Percentiles rank a stretch among this genome's conserved stretches.
Evolutionary conservation across 257 asterid species (phyloP).

Genomic region (Solanum pinnatisectum): DNA sequence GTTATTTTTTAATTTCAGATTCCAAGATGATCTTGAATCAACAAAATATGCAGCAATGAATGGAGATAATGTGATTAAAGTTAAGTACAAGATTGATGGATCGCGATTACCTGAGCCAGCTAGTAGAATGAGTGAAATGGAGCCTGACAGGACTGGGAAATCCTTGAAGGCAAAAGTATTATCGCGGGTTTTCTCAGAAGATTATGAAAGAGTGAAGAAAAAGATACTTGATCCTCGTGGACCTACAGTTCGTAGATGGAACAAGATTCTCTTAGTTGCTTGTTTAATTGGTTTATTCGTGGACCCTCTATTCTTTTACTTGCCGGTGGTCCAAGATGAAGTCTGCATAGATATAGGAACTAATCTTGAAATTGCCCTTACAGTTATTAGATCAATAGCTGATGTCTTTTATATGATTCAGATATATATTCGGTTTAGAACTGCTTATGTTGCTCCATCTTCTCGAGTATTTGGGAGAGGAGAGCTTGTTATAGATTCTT

Average conservation of each 20-base stretch:
- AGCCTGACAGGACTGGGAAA: constrained; percentile 14
- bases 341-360: constrained; percentile 66
- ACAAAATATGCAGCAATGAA: constrained; percentile 23
- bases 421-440: constrained; percentile 58
- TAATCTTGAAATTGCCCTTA: constrained; percentile 53
- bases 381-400: constrained; percentile 59
- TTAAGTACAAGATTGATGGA: constrained; percentile 52
- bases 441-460: constrained; percentile 94
- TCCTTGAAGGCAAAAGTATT: constrained; percentile 68
- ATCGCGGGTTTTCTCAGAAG: constrained; percentile 91
- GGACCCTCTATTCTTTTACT: constrained; percentile 87
- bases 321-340: constrained; percentile 44
- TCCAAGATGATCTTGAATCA: constrained; percentile 47
- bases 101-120: constrained; percentile 22
- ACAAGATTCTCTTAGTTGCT: constrained; percentile 77
- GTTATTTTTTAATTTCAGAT: constrained; percentile 36
- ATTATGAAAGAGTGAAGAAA: constrained; percentile 62
- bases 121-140: constrained; percentile 26
- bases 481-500: constrained; percentile 79
- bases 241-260: constrained; percentile 71
- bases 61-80: constrained; percentile 45
- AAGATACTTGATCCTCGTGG: constrained; percentile 89
- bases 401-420: constrained; percentile 70
- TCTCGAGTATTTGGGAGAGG: constrained; percentile 98
- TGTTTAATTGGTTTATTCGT: constrained; percentile 79